These are phyloP conservation scores for Dioscorea alata DNA, from an alignment of 106 monocot genomes.

Conservation along the genomic window DNA sequence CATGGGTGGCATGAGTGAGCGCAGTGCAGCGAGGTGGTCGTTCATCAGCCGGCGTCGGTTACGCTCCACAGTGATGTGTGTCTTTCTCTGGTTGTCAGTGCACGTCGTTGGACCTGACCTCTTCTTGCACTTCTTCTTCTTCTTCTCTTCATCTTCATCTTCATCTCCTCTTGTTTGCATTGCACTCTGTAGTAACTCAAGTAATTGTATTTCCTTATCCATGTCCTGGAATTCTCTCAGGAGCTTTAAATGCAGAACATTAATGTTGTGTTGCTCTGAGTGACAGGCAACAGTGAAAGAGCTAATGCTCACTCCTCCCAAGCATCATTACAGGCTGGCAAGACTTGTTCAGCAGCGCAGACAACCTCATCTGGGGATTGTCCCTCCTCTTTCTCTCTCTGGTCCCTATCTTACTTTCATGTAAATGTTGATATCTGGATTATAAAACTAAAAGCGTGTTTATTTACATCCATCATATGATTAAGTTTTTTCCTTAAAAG, in stretches of 20 bases:
- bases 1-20: conserved; percentile 70
- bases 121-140: conserved; percentile 32
- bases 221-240: neutral
- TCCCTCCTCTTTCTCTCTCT: too few relatives aligned
- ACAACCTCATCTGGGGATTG: too few relatives aligned
- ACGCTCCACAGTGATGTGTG: conserved; percentile 90
- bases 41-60: conserved; percentile 94
- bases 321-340: too few relatives aligned
- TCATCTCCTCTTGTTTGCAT: conserved; percentile 1
- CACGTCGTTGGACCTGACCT: conserved; percentile 19
- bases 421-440: too few relatives aligned
- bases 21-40: conserved; percentile 65
- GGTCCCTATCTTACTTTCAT: too few relatives aligned
- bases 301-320: too few relatives aligned
- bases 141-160: conserved; percentile 1
- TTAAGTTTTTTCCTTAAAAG: too few relatives aligned
- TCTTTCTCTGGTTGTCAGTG: conserved; percentile 72
- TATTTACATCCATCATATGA: too few relatives aligned
- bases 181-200: conserved; percentile 55
- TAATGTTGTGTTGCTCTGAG: neutral
- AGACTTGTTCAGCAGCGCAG: too few relatives aligned
- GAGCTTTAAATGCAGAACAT: neutral
- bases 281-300: neutral
- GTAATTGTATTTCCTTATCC: conserved; percentile 38
- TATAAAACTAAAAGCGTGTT: too few relatives aligned